Evolutionary conservation across 1,284 basidiomycete genomes (phyloP).

Genomic region (Clitocybe nebularis): DNA sequence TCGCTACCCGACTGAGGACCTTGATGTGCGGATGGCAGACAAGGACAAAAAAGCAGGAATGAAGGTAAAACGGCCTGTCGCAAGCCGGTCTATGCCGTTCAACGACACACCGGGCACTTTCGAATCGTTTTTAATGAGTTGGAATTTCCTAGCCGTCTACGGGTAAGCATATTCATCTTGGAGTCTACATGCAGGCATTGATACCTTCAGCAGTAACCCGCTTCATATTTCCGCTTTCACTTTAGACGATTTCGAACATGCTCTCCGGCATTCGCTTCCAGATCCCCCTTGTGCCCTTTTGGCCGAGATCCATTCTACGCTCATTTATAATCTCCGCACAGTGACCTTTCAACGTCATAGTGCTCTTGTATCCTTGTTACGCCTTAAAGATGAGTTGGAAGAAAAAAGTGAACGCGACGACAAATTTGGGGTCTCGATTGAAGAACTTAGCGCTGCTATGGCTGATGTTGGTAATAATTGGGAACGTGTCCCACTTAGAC

Average conservation of each 20-base stretch:
- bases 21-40: slow-evolving; percentile 73
- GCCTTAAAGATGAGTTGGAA: slow-evolving; percentile 38
- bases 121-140: slow-evolving; percentile 83
- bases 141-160: slow-evolving; percentile 92
- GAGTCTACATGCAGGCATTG: slow-evolving; percentile 9
- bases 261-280: slow-evolving; percentile 71
- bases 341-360: slow-evolving; percentile 67
- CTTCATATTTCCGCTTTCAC: slow-evolving; percentile 89
- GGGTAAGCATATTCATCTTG: slow-evolving; percentile 53
- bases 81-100: slow-evolving; percentile 72
- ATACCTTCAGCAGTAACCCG: slow-evolving; percentile 57
- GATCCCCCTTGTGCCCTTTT: slow-evolving; percentile 78
- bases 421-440: slow-evolving; percentile 52
- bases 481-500: slow-evolving; percentile 70
- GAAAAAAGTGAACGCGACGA: slow-evolving; percentile 34
- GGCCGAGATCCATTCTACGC: slow-evolving; percentile 83
- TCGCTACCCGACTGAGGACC: slow-evolving; percentile 82
- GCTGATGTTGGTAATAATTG: slow-evolving; percentile 76
- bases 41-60: slow-evolving; percentile 77
- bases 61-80: slow-evolving; percentile 65
- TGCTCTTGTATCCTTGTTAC: slow-evolving; percentile 62
- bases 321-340: slow-evolving; percentile 88
- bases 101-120: slow-evolving; percentile 68
- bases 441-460: slow-evolving; percentile 59
- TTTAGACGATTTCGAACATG: slow-evolving; percentile 90